Percentiles rank a stretch among this genome's conserved stretches.
phyloP scores from a whole-genome alignment of 768 basidiomycete genomes.

The Daedaleopsis sinensis region DNA sequence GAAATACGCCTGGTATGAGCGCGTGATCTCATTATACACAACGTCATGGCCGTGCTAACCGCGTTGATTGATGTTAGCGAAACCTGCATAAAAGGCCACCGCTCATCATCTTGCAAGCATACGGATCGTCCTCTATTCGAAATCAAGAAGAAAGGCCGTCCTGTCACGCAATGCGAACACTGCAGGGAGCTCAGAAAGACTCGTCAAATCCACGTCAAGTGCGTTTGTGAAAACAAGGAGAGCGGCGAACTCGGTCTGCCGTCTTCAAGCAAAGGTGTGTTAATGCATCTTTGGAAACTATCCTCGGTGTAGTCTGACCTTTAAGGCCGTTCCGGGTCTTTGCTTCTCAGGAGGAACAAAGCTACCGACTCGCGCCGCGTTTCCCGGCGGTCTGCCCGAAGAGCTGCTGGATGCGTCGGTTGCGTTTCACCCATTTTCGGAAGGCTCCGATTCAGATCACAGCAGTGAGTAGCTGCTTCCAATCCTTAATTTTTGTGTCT shows the following conservation, averaged over 20 bases:
- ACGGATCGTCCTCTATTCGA: constrained; percentile 85
- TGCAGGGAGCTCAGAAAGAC: constrained; percentile 42
- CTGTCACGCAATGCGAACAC: constrained; percentile 53
- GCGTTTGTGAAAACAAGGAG: constrained; percentile 35
- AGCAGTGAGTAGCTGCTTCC: constrained; percentile 41
- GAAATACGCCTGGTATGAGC: constrained; percentile 77
- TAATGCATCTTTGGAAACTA: constrained; percentile 20
- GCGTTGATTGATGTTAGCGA: constrained; percentile 51
- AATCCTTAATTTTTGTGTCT: background rate
- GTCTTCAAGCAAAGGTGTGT: constrained; percentile 66
- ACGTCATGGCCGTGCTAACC: background rate
- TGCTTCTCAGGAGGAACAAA: constrained; percentile 51
- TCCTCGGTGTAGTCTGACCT: constrained; percentile 37
- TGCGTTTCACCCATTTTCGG: constrained; percentile 46
- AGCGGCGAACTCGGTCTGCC: background rate
- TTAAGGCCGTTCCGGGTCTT: constrained; percentile 40
- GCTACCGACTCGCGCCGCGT: constrained; percentile 72
- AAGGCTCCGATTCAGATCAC: constrained; percentile 64
- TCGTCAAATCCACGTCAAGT: constrained; percentile 44
- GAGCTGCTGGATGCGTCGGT: constrained; percentile 65
- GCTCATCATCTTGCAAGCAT: constrained; percentile 88
- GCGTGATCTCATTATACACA: constrained; percentile 9
- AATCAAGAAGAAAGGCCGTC: constrained; percentile 69
- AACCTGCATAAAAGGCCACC: constrained; percentile 94
- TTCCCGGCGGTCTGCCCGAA: constrained; percentile 76